A percentile compares a stretch with the other conserved stretches of the same genome.
Conservation (phyloP, 768 basidiomycete species). For the Grammothele lineata region DNA sequence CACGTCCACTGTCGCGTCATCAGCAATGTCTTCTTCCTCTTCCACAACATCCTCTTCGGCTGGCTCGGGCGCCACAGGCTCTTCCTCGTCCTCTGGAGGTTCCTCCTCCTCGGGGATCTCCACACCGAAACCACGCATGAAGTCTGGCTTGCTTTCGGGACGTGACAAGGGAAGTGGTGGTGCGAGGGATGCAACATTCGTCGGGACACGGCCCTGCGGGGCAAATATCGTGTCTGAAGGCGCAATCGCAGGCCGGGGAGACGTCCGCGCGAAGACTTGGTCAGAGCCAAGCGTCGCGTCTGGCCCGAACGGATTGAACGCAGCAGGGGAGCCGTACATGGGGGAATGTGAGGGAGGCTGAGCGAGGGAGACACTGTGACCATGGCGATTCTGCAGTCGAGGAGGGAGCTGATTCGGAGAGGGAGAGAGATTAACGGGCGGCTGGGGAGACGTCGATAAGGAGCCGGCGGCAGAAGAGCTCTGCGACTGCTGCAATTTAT, state of each 20-base stretch:
- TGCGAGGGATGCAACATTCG: constrained; percentile 41
- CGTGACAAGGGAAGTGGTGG: constrained; percentile 43
- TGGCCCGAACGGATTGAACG: constrained; percentile 66
- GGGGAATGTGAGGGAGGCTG: constrained; percentile 41
- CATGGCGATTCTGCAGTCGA: constrained; percentile 55
- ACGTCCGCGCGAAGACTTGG: constrained; percentile 25
- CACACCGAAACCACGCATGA: constrained; percentile 73
- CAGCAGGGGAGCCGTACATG: constrained; percentile 33
- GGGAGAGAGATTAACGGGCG: constrained; percentile 46
- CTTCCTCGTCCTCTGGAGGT: constrained; percentile 58
- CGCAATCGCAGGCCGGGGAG: constrained; percentile 24
- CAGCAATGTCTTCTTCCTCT: constrained; percentile 33
- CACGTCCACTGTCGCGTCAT: constrained; percentile 24
- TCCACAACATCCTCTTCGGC: constrained; percentile 17
- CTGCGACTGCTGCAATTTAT: constrained; percentile 77
- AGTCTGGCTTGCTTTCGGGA: constrained; percentile 62
- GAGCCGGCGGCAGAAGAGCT: constrained; percentile 48
- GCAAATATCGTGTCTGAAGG: constrained; percentile 38
- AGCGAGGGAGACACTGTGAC: constrained; percentile 70
- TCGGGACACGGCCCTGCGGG: constrained; percentile 52
- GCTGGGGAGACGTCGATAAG: constrained; percentile 62
- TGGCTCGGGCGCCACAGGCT: constrained; percentile 27
- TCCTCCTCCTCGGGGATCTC: constrained; percentile 78
- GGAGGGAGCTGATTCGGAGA: constrained; percentile 36
- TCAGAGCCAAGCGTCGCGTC: constrained; percentile 52